A percentile compares a stretch with the other conserved stretches of the same genome.
These are phyloP conservation scores for Diaporthe ampelina DNA, from an alignment of 2,329 filamentous ascomycete species.

Conservation along the genomic window DNA sequence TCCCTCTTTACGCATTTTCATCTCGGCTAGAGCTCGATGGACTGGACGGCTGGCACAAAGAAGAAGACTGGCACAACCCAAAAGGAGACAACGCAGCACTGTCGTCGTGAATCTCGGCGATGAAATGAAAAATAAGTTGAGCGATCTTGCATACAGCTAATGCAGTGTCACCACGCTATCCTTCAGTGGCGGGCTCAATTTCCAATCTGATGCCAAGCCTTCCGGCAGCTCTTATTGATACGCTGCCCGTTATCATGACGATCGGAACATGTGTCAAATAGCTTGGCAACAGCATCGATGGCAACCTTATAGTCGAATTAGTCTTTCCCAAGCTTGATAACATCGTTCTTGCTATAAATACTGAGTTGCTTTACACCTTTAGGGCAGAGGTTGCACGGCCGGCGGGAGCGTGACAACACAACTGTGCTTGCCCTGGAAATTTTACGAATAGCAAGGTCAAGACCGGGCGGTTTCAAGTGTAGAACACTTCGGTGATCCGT, in stretches of 20 bases:
- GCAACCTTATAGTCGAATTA: no score
- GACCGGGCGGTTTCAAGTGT: no score
- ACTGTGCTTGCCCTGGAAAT: not conserved
- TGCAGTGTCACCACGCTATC: not conserved
- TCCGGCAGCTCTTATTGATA: not conserved
- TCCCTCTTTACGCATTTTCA: not conserved
- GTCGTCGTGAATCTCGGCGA: not conserved
- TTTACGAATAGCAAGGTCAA: not conserved
- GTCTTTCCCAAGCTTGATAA: no score
- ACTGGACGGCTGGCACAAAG: not conserved
- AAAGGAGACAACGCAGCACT: not conserved
- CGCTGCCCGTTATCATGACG: not conserved
- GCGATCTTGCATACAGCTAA: slow-evolving; percentile 6
- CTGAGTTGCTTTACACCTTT: no score
- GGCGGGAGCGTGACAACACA: no score
- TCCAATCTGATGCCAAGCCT: not conserved
- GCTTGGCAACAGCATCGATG: not conserved
- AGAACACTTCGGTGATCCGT: fast-evolving
- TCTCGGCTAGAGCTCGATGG: not conserved
- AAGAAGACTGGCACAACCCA: not conserved
- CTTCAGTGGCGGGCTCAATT: not conserved
- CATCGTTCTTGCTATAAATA: no score
- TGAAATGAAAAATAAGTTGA: not conserved
- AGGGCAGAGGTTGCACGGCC: no score
- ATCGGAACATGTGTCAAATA: not conserved